These are phyloP conservation scores for Populus hybrid DNA, from an alignment of 441 rosid species.

Conservation along the genomic window DNA sequence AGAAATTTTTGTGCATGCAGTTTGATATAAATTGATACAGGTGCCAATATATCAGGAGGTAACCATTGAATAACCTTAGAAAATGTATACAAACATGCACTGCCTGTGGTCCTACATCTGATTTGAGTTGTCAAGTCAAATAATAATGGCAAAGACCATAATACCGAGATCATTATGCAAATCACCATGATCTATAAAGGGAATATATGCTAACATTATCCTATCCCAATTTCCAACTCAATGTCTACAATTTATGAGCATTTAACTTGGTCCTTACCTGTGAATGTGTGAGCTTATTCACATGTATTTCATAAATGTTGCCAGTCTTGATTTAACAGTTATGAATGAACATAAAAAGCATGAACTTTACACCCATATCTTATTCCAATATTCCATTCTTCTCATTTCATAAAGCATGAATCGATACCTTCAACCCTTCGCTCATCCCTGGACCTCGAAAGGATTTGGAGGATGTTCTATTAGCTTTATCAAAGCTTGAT, in stretches of 20 bases:
- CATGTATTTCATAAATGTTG: not conserved
- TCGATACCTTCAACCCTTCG: constrained; percentile 76
- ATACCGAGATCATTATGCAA: not conserved
- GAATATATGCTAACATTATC: not conserved
- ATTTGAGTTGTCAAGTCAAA: not conserved
- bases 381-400: too few species aligned
- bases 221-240: not conserved
- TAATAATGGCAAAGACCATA: not conserved
- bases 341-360: not conserved
- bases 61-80: not conserved
- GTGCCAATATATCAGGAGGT: not conserved
- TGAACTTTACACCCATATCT: too few species aligned
- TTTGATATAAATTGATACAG: not conserved
- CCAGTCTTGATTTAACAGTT: not conserved
- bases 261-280: not conserved
- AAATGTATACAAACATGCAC: not conserved
- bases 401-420: not conserved
- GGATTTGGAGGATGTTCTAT: constrained; percentile 79
- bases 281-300: too few species aligned
- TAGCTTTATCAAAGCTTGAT: constrained; percentile 95
- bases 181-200: not conserved
- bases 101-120: not conserved
- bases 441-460: constrained; percentile 89
- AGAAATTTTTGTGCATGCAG: not conserved
- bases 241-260: not conserved